Conservation (phyloP, 306 rosid genomes). For the Quercus berberidifolia region DNA sequence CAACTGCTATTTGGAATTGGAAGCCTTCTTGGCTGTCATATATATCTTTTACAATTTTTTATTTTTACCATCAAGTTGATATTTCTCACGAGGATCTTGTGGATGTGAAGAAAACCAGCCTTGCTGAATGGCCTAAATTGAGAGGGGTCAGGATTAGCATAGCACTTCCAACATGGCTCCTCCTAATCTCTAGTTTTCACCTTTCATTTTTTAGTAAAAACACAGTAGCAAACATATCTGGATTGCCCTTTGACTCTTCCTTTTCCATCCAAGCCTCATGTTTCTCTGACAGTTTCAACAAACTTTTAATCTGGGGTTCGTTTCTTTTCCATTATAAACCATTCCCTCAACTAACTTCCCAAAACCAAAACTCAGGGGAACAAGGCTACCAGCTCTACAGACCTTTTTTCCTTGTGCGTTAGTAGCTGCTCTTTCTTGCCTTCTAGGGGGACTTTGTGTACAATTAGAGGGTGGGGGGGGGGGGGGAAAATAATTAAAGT, state of each 20-base stretch:
- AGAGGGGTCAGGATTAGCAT: background rate
- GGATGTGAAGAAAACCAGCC: background rate
- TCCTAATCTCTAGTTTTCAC: conserved; percentile 5
- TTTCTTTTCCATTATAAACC: background rate
- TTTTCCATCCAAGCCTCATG: conserved; percentile 31
- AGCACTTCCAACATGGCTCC: background rate
- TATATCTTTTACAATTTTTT: background rate
- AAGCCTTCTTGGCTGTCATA: too few species aligned
- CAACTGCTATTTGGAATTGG: background rate
- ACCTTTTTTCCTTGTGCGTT: conserved; percentile 10
- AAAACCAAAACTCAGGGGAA: conserved; percentile 5
- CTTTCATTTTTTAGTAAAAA: conserved; percentile 23
- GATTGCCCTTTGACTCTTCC: conserved; percentile 13
- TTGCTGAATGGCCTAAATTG: background rate
- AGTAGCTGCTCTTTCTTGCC: conserved; percentile 6
- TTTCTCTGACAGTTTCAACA: conserved; percentile 18
- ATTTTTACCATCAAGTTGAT: background rate
- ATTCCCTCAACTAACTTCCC: background rate
- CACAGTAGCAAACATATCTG: background rate
- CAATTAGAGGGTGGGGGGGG: too few species aligned
- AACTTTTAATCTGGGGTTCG: background rate
- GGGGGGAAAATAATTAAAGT: background rate
- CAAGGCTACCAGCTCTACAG: conserved; percentile 6
- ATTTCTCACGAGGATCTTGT: background rate
- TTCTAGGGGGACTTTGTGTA: background rate